Evolutionary conservation across 352 stramenopile genomes (phyloP).

Genomic region (Phytophthora europaea): DNA sequence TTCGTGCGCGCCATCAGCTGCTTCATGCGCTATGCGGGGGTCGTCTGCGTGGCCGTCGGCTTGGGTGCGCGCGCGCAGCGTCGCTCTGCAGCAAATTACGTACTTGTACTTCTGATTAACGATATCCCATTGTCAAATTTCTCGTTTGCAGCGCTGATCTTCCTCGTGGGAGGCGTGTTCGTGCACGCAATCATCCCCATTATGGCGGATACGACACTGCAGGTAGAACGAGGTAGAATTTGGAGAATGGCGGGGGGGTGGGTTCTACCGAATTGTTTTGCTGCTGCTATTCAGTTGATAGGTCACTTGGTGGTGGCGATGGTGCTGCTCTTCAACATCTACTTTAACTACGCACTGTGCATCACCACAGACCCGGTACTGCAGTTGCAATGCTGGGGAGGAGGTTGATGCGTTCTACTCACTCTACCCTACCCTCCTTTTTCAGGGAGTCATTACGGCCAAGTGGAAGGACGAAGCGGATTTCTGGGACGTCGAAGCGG

Average conservation of each 20-base stretch:
- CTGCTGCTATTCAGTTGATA: constrained; percentile 30
- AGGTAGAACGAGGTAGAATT: constrained; percentile 37
- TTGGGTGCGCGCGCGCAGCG: constrained; percentile 43
- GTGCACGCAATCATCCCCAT: constrained; percentile 66
- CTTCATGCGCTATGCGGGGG: constrained; percentile 57
- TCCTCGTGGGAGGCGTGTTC: constrained; percentile 51
- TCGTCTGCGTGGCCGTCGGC: constrained; percentile 52
- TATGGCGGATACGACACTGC: constrained; percentile 44
- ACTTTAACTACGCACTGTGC: constrained; percentile 83
- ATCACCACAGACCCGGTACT: constrained; percentile 65
- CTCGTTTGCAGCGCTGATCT: constrained; percentile 46
- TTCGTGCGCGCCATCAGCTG: constrained; percentile 48
- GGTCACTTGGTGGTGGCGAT: constrained; percentile 42
- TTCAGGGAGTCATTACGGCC: constrained; percentile 39
- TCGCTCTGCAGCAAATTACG: not conserved
- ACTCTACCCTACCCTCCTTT: constrained; percentile 4
- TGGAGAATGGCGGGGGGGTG: not conserved
- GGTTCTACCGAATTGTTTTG: not conserved
- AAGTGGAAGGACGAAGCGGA: constrained; percentile 28
- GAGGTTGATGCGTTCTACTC: constrained; percentile 11
- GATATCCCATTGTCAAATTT: not conserved
- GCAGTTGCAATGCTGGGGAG: not conserved
- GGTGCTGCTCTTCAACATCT: constrained; percentile 69
- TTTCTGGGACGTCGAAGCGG: constrained; percentile 26
- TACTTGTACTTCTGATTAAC: not conserved